phyloP scores from a whole-genome alignment of 2,329 filamentous ascomycete genomes.

The Hypoxylon sp. region DNA sequence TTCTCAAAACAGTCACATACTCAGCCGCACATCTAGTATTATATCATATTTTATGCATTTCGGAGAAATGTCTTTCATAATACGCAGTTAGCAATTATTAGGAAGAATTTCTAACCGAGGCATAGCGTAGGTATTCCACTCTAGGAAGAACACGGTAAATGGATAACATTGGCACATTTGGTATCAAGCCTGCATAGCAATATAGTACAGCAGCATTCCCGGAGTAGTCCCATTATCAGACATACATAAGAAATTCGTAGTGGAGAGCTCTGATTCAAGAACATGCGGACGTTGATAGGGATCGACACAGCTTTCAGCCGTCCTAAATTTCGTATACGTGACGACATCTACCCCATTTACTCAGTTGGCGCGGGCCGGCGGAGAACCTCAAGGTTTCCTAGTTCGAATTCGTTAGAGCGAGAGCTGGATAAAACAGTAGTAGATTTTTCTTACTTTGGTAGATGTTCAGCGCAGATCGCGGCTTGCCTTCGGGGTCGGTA shows the following conservation, averaged over 20 bases:
- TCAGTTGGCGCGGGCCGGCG: constrained; percentile 50
- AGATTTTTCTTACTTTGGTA: constrained; percentile 77
- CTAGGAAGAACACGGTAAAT: not conserved
- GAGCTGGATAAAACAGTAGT: not conserved
- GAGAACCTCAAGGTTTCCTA: constrained; percentile 65
- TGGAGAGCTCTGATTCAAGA: constrained; percentile 32
- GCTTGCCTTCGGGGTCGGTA: constrained; percentile 79
- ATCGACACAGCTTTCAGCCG: not conserved
- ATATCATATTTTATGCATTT: no score
- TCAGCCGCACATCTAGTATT: no score
- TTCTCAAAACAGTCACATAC: no score
- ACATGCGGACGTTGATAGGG: constrained; percentile 15
- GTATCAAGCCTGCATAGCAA: constrained; percentile 38
- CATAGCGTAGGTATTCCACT: not conserved
- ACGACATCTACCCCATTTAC: constrained; percentile 15
- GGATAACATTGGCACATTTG: constrained; percentile 32
- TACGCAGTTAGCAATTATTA: no score
- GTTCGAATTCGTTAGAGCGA: constrained; percentile 19
- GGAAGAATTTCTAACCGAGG: not conserved
- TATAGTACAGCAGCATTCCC: constrained; percentile 41
- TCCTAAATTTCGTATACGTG: constrained; percentile 10
- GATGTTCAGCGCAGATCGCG: constrained; percentile 75
- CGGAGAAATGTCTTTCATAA: no score
- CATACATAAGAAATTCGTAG: constrained; percentile 40
- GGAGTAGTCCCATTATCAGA: constrained; percentile 30